Base-by-base conservation (phyloP, 176 grass and related monocot genomes). In the Cenchrus purpureus region DNA sequence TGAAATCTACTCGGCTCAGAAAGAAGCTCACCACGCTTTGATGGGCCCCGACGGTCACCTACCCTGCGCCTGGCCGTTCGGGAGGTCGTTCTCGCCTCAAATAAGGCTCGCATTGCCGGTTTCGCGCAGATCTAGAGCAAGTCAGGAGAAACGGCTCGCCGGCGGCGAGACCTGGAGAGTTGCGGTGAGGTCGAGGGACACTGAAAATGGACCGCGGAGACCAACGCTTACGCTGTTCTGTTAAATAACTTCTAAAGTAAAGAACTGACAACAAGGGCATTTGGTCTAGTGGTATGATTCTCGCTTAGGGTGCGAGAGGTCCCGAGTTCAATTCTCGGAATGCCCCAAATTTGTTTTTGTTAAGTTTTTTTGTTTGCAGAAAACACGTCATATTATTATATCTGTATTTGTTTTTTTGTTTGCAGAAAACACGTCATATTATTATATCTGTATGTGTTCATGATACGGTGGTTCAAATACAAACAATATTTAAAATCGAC, bases 211-310 rank as follows among this genome's bases (percentile, higher is more conserved):
- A 0, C 54, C 54, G 7, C 16, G 15, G 14, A 17, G 54, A 19
- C 15, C 54, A 56, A 56, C 0, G 6, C n/a, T n/a, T n/a, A n/a
- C n/a, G n/a, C n/a, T n/a, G n/a, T n/a, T n/a, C n/a, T n/a, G n/a
- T 1, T 58, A 58, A 58, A n/a, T n/a, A n/a, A 2, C 0, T 0
- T 8, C 0, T 9, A 8, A n/a, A 58, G 19, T 2, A 58, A 17
- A 17, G 15, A 19, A 17, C 2, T 57, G 0, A 2, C 2, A 22
- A 60, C 2, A 60, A 0, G 60, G 77, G 93, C 89, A 98, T 91
- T 98, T 98, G 91, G 93, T 95, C 89, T 98, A 95, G 89, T 94
- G 92, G 95, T 89, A 97, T 97, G 90, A 98, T 98, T 95, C 93
- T 98, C 87, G 85, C 95, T 95, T 98, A 95, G 91, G 91, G 91